Percentiles rank a stretch among this genome's conserved stretches.
Evolutionary conservation across 495 filamentous ascomycete species (phyloP).

Genomic region (Lasiosphaeria miniovina): DNA sequence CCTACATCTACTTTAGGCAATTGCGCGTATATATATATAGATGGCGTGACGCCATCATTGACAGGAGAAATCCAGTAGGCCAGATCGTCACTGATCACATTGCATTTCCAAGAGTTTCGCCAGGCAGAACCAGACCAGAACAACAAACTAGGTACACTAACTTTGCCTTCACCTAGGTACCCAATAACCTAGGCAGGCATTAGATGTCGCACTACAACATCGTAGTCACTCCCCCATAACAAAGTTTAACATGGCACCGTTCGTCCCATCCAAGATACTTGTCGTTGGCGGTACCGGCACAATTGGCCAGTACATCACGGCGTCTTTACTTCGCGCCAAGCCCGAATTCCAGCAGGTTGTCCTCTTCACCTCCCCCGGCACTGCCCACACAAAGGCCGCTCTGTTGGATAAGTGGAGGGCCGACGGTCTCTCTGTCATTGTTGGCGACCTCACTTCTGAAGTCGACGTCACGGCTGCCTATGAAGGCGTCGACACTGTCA

Average conservation of each 20-base stretch:
- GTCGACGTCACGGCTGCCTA: conserved; percentile 54
- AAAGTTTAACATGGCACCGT: conserved; percentile 24
- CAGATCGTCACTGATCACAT: too few species aligned
- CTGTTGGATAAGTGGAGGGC: conserved; percentile 46
- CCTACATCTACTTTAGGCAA: too few species aligned
- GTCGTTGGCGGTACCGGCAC: conserved; percentile 68
- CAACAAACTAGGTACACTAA: too few species aligned
- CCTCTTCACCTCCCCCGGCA: conserved; percentile 61
- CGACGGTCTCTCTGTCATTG: conserved; percentile 54
- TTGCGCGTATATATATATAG: too few species aligned
- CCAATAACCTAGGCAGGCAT: too few species aligned
- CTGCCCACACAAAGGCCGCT: conserved; percentile 46
- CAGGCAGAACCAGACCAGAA: too few species aligned
- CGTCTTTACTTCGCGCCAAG: conserved; percentile 54
- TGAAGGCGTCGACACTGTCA: conserved; percentile 60
- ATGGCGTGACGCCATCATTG: too few species aligned
- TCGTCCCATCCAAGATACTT: conserved; percentile 52
- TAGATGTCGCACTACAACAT: neutral
- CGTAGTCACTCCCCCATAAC: conserved; percentile 1
- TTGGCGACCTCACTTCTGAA: conserved; percentile 55
- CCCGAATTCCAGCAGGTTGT: conserved; percentile 49
- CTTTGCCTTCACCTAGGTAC: too few species aligned
- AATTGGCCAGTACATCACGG: conserved; percentile 64
- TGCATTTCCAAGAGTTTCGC: too few species aligned
- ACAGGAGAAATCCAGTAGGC: too few species aligned